Conservation (phyloP, 768 basidiomycete species). For the Cyclocybe aegerita region DNA sequence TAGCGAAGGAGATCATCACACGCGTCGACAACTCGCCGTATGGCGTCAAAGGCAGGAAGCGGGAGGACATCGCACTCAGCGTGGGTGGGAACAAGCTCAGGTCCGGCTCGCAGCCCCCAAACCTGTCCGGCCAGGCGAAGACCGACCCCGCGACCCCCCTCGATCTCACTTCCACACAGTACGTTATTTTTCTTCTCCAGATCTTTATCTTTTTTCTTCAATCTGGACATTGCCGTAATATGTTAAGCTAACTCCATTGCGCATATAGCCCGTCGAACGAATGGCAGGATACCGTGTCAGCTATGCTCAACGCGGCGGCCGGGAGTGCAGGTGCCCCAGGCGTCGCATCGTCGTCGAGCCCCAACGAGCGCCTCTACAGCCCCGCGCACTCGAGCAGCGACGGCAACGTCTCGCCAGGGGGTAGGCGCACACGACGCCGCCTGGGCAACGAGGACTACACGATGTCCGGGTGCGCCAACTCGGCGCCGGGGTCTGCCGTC, state of each 20-base stretch:
- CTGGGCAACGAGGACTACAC: constrained; percentile 36
- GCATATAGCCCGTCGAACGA: constrained; percentile 70
- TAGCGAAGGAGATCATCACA: constrained; percentile 77
- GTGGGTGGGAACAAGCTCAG: constrained; percentile 13
- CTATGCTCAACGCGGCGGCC: constrained; percentile 33
- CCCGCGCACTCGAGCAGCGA: constrained; percentile 20
- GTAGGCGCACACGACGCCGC: constrained; percentile 49
- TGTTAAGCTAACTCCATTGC: neutral
- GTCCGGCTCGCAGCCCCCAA: constrained; percentile 16
- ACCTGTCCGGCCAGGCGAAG: constrained; percentile 19
- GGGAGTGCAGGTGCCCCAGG: constrained; percentile 11
- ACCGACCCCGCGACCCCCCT: constrained; percentile 20
- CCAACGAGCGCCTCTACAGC: constrained; percentile 1
- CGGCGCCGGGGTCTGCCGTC: constrained; percentile 21
- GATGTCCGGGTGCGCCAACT: constrained; percentile 15
- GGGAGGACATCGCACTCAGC: constrained; percentile 21
- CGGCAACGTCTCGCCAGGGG: constrained; percentile 31
- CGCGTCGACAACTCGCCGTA: constrained; percentile 83
- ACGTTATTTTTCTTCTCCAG: constrained; percentile 20
- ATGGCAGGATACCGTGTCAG: constrained; percentile 74
- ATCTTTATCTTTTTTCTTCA: constrained; percentile 1
- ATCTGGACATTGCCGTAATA: constrained; percentile 1
- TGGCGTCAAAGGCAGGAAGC: constrained; percentile 69
- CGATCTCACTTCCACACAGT: constrained; percentile 66
- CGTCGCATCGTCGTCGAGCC: neutral